A percentile compares a stretch with the other conserved stretches of the same genome.
These are phyloP conservation scores for Mycena vulgaris DNA, from an alignment of 768 basidiomycete genomes.

Conservation along the genomic window DNA sequence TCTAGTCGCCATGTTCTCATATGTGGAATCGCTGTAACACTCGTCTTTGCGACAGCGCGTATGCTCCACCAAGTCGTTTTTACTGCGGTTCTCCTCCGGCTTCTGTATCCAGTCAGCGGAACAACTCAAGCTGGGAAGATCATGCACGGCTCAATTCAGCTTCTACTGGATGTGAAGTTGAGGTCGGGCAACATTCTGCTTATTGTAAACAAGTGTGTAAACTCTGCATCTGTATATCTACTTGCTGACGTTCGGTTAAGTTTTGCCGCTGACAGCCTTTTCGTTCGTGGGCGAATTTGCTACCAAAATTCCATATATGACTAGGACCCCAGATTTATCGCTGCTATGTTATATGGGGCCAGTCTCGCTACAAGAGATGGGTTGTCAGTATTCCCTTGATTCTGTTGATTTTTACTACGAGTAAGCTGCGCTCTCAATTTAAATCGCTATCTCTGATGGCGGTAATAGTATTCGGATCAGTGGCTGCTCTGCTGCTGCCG, in stretches of 20 bases:
- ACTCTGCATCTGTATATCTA: too few relatives aligned
- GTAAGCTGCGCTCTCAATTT: neutral
- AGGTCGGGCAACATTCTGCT: neutral
- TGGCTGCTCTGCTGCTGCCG: neutral
- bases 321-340: constrained; percentile 10
- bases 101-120: neutral
- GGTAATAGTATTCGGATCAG: constrained; percentile 3
- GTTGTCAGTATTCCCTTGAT: neutral
- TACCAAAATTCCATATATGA: too few relatives aligned
- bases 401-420: neutral
- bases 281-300: neutral
- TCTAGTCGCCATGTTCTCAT: neutral
- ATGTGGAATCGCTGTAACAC: neutral
- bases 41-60: neutral
- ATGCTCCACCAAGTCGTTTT: constrained; percentile 1
- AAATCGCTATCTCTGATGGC: neutral
- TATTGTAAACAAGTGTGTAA: neutral
- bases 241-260: neutral
- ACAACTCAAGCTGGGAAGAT: neutral
- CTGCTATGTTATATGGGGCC: constrained; percentile 21
- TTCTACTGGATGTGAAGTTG: neutral
- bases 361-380: neutral
- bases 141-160: neutral
- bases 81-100: neutral
- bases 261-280: constrained; percentile 3